These are phyloP conservation scores for Nemania sp. DNA, from an alignment of 2,329 filamentous ascomycete species.

Conservation along the genomic window DNA sequence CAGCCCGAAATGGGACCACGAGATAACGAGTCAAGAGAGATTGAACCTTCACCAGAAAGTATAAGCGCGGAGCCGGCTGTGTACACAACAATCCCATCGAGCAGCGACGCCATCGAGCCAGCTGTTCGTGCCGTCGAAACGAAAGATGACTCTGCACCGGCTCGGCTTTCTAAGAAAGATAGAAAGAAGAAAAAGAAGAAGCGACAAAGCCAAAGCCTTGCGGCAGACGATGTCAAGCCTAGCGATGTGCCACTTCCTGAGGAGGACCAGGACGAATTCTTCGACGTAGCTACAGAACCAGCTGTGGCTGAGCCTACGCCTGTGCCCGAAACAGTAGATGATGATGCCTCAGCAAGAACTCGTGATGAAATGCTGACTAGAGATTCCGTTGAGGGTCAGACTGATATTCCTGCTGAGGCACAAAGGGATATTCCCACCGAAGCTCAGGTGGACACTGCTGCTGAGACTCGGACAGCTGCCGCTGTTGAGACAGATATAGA, in stretches of 20 bases:
- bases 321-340: too few species aligned
- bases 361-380: background rate
- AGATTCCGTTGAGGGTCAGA: background rate
- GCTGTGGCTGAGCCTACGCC: background rate
- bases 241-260: background rate
- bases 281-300: constrained; percentile 14
- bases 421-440: background rate
- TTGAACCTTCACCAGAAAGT: constrained; percentile 1
- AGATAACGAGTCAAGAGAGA: constrained; percentile 31
- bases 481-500: background rate
- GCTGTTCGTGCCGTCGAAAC: background rate
- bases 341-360: too few species aligned
- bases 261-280: constrained; percentile 18
- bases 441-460: background rate
- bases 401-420: background rate
- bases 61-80: constrained; percentile 1
- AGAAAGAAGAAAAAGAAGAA: constrained; percentile 24
- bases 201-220: constrained; percentile 3
- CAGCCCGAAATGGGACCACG: constrained; percentile 48
- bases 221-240: background rate
- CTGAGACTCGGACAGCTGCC: too few species aligned
- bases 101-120: background rate
- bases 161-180: constrained; percentile 34
- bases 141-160: constrained; percentile 7
- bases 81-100: background rate